Evolutionary conservation across 1,284 basidiomycete species (phyloP).

Genomic region (Coriolopsis trogii): DNA sequence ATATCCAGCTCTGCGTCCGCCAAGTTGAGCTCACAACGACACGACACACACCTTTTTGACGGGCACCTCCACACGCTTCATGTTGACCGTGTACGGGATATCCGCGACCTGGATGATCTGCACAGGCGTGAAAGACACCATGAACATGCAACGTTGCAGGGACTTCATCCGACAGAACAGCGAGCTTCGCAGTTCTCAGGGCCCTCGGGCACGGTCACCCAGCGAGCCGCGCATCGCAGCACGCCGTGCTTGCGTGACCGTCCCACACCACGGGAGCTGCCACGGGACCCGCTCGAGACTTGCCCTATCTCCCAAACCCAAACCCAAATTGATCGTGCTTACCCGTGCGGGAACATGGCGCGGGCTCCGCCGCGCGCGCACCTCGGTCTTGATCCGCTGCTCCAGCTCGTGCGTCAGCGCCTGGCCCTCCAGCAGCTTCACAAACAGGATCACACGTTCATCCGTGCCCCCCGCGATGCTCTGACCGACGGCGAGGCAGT

Average conservation of each 20-base stretch:
- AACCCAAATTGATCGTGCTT: constrained; percentile 38
- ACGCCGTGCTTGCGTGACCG: too few relatives aligned
- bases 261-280: constrained; percentile 9
- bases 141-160: constrained; percentile 24
- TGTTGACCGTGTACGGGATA: constrained; percentile 85
- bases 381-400: constrained; percentile 62
- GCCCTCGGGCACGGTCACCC: background rate
- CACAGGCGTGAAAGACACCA: constrained; percentile 15
- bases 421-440: constrained; percentile 65
- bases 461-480: constrained; percentile 71
- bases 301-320: too few relatives aligned
- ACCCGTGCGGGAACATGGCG: constrained; percentile 76
- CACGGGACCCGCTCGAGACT: too few relatives aligned
- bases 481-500: constrained; percentile 80
- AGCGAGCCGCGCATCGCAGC: background rate
- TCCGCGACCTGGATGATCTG: constrained; percentile 73
- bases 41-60: constrained; percentile 64
- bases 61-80: constrained; percentile 84
- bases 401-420: constrained; percentile 55
- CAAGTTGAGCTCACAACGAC: too few relatives aligned
- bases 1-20: too few relatives aligned
- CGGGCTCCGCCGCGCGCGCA: constrained; percentile 69
- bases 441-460: constrained; percentile 83
- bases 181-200: too few relatives aligned
- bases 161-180: background rate